Evolutionary conservation across 345 rosid genomes (phyloP).

Genomic region (Lepidium aucheri): DNA sequence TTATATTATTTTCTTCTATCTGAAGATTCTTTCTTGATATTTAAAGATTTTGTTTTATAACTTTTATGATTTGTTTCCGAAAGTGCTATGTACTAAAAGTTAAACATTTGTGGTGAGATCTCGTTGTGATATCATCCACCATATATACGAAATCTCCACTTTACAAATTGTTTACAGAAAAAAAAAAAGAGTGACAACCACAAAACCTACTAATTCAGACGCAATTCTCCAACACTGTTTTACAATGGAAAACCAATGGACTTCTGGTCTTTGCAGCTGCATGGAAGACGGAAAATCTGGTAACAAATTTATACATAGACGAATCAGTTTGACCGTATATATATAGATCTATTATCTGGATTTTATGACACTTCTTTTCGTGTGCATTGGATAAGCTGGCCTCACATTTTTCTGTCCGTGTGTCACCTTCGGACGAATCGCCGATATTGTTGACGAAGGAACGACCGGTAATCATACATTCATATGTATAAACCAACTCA

Average conservation of each 20-base stretch:
- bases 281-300: slow-evolving; percentile 12
- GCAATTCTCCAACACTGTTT: not conserved
- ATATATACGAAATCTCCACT: not conserved
- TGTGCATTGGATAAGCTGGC: slow-evolving; percentile 5
- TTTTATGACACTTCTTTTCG: not conserved
- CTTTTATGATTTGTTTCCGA: not conserved
- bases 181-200: not conserved
- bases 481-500: not conserved
- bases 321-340: not conserved
- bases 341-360: not conserved
- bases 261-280: slow-evolving; percentile 21
- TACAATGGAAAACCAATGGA: slow-evolving; percentile 19
- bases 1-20: too few relatives aligned
- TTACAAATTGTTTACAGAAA: not conserved
- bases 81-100: not conserved
- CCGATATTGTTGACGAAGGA: slow-evolving; percentile 59
- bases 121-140: not conserved
- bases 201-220: not conserved
- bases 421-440: slow-evolving; percentile 45
- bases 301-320: not conserved
- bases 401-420: slow-evolving; percentile 15
- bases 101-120: not conserved
- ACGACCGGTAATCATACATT: slow-evolving; percentile 23
- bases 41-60: not conserved
- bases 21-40: not conserved